Evolutionary conservation across 2,329 filamentous ascomycete species (phyloP).

Genomic region (Aspergillus sp.): DNA sequence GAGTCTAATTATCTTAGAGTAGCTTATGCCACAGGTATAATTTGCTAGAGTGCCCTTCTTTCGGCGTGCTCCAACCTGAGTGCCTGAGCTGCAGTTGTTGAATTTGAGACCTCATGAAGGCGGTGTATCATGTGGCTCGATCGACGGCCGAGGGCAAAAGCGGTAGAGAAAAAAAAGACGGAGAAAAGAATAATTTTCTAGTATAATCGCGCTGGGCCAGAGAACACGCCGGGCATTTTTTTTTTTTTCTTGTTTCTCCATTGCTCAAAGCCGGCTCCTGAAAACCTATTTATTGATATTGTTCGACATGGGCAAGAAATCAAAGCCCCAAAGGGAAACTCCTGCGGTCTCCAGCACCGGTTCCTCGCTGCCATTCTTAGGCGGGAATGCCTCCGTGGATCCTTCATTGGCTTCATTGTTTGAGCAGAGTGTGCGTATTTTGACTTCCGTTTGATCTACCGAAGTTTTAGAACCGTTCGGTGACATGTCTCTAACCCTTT

Average conservation of each 20-base stretch:
- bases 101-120: not conserved
- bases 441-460: not conserved
- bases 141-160: conserved; percentile 2
- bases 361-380: conserved; percentile 44
- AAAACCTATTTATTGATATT: not conserved
- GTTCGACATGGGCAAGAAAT: conserved; percentile 36
- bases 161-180: conserved; percentile 1
- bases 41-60: not conserved
- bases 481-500: conserved; percentile 10
- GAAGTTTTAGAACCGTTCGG: not conserved
- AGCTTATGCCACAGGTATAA: not conserved
- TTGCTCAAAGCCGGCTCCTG: not conserved
- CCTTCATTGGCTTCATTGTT: conserved; percentile 70
- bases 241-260: not conserved
- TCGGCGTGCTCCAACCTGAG: not conserved
- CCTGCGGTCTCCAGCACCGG: conserved; percentile 10
- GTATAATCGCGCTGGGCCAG: not conserved
- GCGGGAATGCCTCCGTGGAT: conserved; percentile 65
- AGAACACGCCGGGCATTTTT: not conserved
- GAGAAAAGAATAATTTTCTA: conserved; percentile 6
- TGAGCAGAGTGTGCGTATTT: conserved; percentile 65
- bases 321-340: conserved; percentile 28
- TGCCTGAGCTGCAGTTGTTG: not conserved
- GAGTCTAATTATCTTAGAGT: not conserved
- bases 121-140: not conserved